Evolutionary conservation across 306 rosid species (phyloP), one percentile per base, ranked within the genome.

Genomic region (Boehmeria nivea): DNA sequence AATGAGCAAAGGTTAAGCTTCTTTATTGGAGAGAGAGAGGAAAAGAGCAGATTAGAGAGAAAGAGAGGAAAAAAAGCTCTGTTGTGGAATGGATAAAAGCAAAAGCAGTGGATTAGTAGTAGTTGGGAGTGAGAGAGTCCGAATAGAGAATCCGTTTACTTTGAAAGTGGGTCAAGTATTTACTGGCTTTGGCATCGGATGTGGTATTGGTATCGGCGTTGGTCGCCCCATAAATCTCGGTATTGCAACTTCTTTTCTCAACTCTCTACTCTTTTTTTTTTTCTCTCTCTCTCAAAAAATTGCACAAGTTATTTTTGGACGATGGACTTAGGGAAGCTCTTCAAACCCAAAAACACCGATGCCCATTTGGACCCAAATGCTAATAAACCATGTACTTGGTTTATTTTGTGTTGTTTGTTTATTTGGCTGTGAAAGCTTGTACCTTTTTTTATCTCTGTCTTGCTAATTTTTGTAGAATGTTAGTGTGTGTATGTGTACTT

Each of bases 151-250:
- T 87, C 98, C 95, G 17, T 84, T 91, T 84, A 48, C 91, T 74
- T 76, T 91, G 73, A 87, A 91, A 54, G 93, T 87, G 42, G 95
- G 94, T 76, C 95, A 87, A 80, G 91, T 91, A 37, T 91, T 87
- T 54, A 91, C 98, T 4, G 98, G 95, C 66, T 91, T 91, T 72
- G 98, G 98, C 69, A 48, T 91, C 51, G 93, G 94, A 12, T 91
- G 96, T 47, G 95, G 95, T 51, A 75, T 82, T 38, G 98, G 98
- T 37, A 82, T 91, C 76, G 98, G 98, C 63, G 87, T 84, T 72
- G 98, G 98, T 12, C 91, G 89, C 68, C 98, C 98, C 68, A 66
- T 91, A 52, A 87, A 91, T 79, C 63, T 91, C 60, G 91, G 98
- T 87, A 84, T 68, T 16, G 14, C 16, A 0, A 19, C 33, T 8